A percentile compares a stretch with the other conserved stretches of the same genome.
Conservation (phyloP, 805 yeast species). For the Barnettozyma siamensis region DNA sequence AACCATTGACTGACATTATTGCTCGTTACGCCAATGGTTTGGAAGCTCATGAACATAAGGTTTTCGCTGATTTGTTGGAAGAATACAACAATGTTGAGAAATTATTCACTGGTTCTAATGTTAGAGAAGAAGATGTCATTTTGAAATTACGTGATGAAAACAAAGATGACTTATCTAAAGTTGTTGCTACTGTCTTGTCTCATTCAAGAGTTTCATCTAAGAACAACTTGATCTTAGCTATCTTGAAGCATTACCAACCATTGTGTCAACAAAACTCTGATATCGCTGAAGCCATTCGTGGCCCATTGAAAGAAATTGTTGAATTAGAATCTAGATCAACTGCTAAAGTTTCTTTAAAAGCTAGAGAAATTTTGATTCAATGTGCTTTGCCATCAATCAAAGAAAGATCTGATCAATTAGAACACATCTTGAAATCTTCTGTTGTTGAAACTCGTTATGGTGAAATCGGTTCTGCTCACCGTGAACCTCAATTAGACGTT, state of each 20-base stretch:
- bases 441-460: slow-evolving; percentile 90
- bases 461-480: slow-evolving; percentile 67
- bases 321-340: slow-evolving; percentile 86
- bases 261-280: slow-evolving; percentile 66
- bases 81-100: slow-evolving; percentile 76
- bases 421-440: slow-evolving; percentile 87
- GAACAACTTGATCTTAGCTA: slow-evolving; percentile 82
- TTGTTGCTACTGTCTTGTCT: slow-evolving; percentile 69
- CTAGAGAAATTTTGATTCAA: slow-evolving; percentile 93
- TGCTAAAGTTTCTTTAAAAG: slow-evolving; percentile 90
- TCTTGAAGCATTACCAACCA: slow-evolving; percentile 77
- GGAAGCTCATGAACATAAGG: slow-evolving; percentile 74
- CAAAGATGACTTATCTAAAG: slow-evolving; percentile 67
- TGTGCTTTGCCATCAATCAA: slow-evolving; percentile 94
- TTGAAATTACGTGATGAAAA: slow-evolving; percentile 83
- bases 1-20: slow-evolving; percentile 71
- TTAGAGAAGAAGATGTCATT: slow-evolving; percentile 85
- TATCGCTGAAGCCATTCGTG: slow-evolving; percentile 62
- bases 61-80: slow-evolving; percentile 61
- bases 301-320: slow-evolving; percentile 70
- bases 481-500: slow-evolving; percentile 74
- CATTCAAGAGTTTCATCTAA: slow-evolving; percentile 93
- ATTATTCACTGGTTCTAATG: slow-evolving; percentile 68
- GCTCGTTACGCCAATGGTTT: slow-evolving; percentile 68
- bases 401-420: slow-evolving; percentile 96